Evolutionary conservation across 805 yeast genomes (phyloP).

Genomic region (Millerozyma miso): DNA sequence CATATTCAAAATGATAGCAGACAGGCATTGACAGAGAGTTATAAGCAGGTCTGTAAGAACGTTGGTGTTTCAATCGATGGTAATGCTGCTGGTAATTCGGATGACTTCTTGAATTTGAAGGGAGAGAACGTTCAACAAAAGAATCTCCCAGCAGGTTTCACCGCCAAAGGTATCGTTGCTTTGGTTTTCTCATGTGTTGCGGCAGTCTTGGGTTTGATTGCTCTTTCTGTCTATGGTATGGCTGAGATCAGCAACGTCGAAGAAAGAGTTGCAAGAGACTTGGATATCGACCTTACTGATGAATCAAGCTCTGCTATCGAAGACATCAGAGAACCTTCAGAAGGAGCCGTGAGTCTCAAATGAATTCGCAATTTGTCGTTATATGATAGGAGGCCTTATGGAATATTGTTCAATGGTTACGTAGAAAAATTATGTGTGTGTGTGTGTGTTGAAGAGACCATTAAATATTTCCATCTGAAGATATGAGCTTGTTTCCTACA

Average conservation of each 20-base stretch:
- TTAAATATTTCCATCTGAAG: not conserved
- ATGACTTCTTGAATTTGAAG: constrained; percentile 58
- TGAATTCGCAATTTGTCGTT: not conserved
- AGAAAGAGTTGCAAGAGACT: constrained; percentile 53
- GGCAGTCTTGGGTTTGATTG: constrained; percentile 75
- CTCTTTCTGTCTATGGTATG: constrained; percentile 81
- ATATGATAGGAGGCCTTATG: not conserved
- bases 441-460: constrained; percentile 2
- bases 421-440: constrained; percentile 15
- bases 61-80: constrained; percentile 55
- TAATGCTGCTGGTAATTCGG: constrained; percentile 85
- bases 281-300: constrained; percentile 43
- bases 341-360: not conserved
- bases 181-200: constrained; percentile 84
- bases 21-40: constrained; percentile 63
- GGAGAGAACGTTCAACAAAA: constrained; percentile 71
- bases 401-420: constrained; percentile 3
- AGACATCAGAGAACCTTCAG: not conserved
- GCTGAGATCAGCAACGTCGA: constrained; percentile 73
- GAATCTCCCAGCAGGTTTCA: constrained; percentile 81
- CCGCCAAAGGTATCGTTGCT: constrained; percentile 93
- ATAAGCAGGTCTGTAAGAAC: constrained; percentile 55
- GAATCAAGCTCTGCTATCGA: not conserved
- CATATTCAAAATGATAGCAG: constrained; percentile 33
- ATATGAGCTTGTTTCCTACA: not conserved